Evolutionary conservation across 2,329 filamentous ascomycete genomes (phyloP), one percentile per base, ranked within the genome.

Genomic region (Aspergillus sp.): DNA sequence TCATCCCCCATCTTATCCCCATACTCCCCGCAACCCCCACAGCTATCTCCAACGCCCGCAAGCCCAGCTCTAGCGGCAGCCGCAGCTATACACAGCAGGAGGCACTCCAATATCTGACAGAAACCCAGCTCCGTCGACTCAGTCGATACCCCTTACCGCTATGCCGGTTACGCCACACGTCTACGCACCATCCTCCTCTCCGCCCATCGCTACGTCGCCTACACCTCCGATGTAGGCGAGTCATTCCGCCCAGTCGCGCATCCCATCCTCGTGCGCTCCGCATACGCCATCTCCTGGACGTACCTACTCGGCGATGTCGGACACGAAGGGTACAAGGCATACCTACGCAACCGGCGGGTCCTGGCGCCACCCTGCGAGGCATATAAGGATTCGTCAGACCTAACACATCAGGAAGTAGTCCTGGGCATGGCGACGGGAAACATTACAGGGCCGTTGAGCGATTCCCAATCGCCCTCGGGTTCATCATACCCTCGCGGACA

Each of bases 181-280:
- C 79, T 95, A 61, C 87, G 91, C 61, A 96, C 93, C 7, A 90
- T 98, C 64, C 86, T 99, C 69, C 80, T 93, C 66, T 91, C 90
- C 15, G 93, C 93, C 4, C 95, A 98, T 70, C 88, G 95, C 69
- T 99, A 99, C 70, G 92, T 99, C 49, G 95, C 95, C 56, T 99
- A 99, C 74, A 98, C 95, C 0, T 93, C 89, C 19, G 93, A 98
- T 69, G 93, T 99, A 63, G 95, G 95, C 72, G 95, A 99, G 76
- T 96, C 90, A 0, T 99, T 99, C 77, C 86, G 95, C 2, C 95
- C 95, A 0, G 84, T 99, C 40, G 93, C 93, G 4, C 93, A 97
- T 71, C 93, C 92, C 0, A 87, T 83, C 68, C 77, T 96, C 3
- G 89, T 99, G 11, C 85, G 88, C 58, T 81, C 85, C 48, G 95